A percentile compares a stretch with the other conserved stretches of the same genome.
phyloP scores from a whole-genome alignment of 2,329 filamentous ascomycete species.

The Pezizomycotina sp. region DNA sequence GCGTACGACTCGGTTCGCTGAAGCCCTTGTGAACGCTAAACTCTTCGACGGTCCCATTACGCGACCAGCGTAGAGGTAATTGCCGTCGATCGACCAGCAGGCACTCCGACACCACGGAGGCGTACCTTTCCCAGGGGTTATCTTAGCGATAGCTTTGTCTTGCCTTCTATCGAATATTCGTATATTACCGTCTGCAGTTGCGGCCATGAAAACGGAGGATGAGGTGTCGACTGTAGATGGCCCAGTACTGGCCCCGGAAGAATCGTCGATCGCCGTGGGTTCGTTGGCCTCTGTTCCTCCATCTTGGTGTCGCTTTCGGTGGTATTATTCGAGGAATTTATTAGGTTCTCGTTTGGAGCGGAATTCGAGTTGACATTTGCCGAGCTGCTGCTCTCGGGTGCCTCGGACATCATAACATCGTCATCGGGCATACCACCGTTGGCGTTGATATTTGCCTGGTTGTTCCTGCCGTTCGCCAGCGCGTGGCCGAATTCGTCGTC shows the following conservation, averaged over 20 bases:
- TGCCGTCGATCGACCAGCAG: slow-evolving; percentile 91
- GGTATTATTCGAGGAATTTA: too few relatives aligned
- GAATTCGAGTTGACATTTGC: slow-evolving; percentile 16
- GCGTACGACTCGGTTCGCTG: slow-evolving; percentile 56
- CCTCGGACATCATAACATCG: slow-evolving; percentile 25
- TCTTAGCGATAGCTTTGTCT: slow-evolving; percentile 59
- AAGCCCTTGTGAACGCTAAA: slow-evolving; percentile 71
- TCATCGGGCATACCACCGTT: slow-evolving; percentile 28
- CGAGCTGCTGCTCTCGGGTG: slow-evolving; percentile 14
- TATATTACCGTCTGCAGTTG: slow-evolving; percentile 71
- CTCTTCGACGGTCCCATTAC: slow-evolving; percentile 89
- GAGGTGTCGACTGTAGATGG: slow-evolving; percentile 40
- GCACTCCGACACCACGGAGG: slow-evolving; percentile 97
- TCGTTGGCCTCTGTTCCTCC: slow-evolving; percentile 20
- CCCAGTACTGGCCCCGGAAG: slow-evolving; percentile 26
- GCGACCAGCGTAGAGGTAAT: slow-evolving; percentile 81
- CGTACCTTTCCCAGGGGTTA: slow-evolving; percentile 54
- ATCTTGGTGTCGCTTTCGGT: slow-evolving; percentile 4
- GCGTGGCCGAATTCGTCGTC: slow-evolving; percentile 57
- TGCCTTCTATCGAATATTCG: slow-evolving; percentile 86
- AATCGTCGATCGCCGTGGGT: slow-evolving; percentile 22
- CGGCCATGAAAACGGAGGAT: slow-evolving; percentile 71
- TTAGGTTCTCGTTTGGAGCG: too few relatives aligned
- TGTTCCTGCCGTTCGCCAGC: slow-evolving; percentile 41
- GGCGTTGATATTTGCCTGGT: slow-evolving; percentile 32